Evolutionary conservation across 768 basidiomycete species (phyloP), one percentile per base, ranked within the genome.

Genomic region (Auriculariales sp.): DNA sequence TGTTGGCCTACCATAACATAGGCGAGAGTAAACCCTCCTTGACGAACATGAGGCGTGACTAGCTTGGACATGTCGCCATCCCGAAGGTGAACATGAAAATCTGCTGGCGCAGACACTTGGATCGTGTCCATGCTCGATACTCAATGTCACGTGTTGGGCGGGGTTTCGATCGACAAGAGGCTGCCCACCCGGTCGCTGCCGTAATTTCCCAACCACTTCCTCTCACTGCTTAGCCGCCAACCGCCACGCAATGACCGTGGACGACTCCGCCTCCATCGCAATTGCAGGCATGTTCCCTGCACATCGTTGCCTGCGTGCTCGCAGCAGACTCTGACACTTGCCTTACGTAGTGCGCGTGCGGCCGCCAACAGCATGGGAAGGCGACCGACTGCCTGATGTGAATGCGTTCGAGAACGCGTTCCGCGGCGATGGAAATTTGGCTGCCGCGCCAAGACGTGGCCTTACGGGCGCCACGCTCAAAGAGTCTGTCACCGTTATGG

Each of bases 21-120:
- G 55, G 86, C 94, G 50, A 94, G 73, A 51, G 73, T 67, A 58
- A 98, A 92, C 1, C 95, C 95, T 36, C 95, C 95, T 62, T 79
- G 68, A 29, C 78, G 73, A 48, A 99, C 86, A 69, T 97, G 91
- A 14, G 91, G 89, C 4, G 82, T 81, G 31, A 98, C 91, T 12
- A 98, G 75, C 49, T 76, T 67, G 24, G 83, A 81, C 55, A 99
- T 68, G 28, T 76, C 66, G 27, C 87, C 91, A 62, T 98, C 90
- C 34, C 95, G 79, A 27, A 99, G 79, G 64, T 99, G 94, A 56
- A 97, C 93, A 69, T 99, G 95, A 61, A 95, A 94, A 69, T 92
- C 90, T 28, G 87, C 83, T 14, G 90, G 88, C 2, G 84, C 77
- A 12, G 66, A 54, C 33, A 83, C 62, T 11, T 68, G 60, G 54